Evolutionary conservation across 768 basidiomycete species (phyloP).

Genomic region (Leccinum broughii): DNA sequence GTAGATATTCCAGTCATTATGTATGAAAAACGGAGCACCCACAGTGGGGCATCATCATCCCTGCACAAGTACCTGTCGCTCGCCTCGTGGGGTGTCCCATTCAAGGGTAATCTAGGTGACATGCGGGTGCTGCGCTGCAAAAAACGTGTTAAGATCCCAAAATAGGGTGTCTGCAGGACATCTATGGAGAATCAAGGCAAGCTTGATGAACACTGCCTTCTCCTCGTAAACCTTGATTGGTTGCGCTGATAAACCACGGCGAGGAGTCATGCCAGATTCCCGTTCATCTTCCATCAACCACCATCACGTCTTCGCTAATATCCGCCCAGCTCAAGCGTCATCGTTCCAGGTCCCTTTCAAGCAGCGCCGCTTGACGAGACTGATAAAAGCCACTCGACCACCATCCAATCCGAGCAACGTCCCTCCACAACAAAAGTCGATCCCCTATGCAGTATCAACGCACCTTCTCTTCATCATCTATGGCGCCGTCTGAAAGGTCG

Average conservation of each 20-base stretch:
- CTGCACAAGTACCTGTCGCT: conserved; percentile 24
- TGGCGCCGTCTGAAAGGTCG: conserved; percentile 35
- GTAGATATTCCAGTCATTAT: conserved; percentile 32
- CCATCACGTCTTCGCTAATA: conserved; percentile 38
- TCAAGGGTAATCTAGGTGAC: conserved; percentile 22
- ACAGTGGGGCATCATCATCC: conserved; percentile 28
- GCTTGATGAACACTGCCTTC: conserved; percentile 29
- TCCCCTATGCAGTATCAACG: conserved; percentile 34
- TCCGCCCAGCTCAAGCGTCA: conserved; percentile 29
- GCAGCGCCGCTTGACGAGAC: conserved; percentile 25
- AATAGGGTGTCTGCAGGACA: conserved; percentile 22
- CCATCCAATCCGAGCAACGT: not conserved
- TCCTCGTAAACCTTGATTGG: conserved; percentile 33
- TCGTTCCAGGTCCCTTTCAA: conserved; percentile 22
- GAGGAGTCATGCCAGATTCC: conserved; percentile 36
- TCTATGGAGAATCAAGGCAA: conserved; percentile 22
- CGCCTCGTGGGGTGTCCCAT: conserved; percentile 32
- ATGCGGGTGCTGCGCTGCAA: conserved; percentile 35
- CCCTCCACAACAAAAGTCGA: conserved; percentile 17
- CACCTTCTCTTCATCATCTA: conserved; percentile 32
- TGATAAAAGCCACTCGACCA: conserved; percentile 26
- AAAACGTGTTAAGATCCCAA: conserved; percentile 34
- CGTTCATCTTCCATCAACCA: conserved; percentile 31
- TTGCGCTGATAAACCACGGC: conserved; percentile 33
- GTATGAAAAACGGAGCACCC: conserved; percentile 27